phyloP scores from a whole-genome alignment of 768 basidiomycete species.

The Boletus reticuloceps region DNA sequence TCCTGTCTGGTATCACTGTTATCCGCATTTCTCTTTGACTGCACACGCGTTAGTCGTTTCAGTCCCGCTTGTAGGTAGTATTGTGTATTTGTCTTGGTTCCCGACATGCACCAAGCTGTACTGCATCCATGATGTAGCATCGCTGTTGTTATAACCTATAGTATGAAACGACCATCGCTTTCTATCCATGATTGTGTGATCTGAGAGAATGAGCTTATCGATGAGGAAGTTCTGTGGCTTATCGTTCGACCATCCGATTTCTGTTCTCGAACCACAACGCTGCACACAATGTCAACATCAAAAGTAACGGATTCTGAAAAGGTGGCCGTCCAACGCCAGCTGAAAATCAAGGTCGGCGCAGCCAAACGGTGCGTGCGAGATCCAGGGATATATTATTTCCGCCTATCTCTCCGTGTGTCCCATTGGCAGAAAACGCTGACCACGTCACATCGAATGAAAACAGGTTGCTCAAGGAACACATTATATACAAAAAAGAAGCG shows the following conservation, averaged over 20 bases:
- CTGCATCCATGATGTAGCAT: constrained; percentile 33
- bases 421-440: constrained; percentile 2
- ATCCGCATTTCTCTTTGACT: constrained; percentile 25
- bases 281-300: constrained; percentile 13
- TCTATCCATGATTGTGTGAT: neutral
- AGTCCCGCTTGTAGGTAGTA: constrained; percentile 30
- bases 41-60: constrained; percentile 25
- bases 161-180: constrained; percentile 25
- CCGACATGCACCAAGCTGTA: constrained; percentile 29
- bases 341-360: constrained; percentile 74
- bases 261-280: constrained; percentile 10
- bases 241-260: neutral
- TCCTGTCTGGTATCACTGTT: constrained; percentile 19
- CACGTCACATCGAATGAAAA: constrained; percentile 9
- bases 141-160: constrained; percentile 26
- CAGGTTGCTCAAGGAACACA: constrained; percentile 69
- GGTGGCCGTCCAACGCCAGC: constrained; percentile 52
- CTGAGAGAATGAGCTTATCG: constrained; percentile 7
- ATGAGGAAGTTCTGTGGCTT: neutral
- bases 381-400: constrained; percentile 10
- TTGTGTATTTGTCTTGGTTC: constrained; percentile 26
- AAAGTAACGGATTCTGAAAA: constrained; percentile 17
- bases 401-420: constrained; percentile 8
- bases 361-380: constrained; percentile 63
- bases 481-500: constrained; percentile 63